Percentiles rank a stretch among this genome's conserved stretches.
Conservation (phyloP, 139 green algal species). For the Haematococcus lacustris region DNA sequence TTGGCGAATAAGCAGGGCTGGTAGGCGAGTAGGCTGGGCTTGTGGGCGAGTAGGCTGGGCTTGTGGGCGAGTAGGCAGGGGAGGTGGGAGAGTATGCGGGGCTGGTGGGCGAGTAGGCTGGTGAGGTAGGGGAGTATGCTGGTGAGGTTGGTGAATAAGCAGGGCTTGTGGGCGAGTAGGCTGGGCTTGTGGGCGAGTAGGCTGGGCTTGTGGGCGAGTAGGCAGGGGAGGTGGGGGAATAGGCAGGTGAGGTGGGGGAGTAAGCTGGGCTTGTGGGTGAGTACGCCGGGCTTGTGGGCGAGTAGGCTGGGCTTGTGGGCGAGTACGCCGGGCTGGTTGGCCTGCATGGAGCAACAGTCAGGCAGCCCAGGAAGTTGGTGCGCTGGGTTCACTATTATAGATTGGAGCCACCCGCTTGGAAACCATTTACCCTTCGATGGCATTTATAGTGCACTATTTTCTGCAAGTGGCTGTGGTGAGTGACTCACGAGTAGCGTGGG, state of each 20-base stretch:
- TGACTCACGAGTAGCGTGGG: too few relatives aligned
- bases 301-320: conserved; percentile 42
- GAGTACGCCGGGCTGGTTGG: conserved; percentile 50
- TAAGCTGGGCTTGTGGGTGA: conserved; percentile 49
- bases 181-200: conserved; percentile 48
- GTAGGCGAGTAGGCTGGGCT: too few relatives aligned
- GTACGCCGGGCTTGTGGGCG: conserved; percentile 45
- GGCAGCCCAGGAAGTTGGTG: too few relatives aligned
- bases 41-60: conserved; percentile 43
- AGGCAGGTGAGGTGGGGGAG: conserved; percentile 52
- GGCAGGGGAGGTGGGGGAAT: conserved; percentile 40
- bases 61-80: conserved; percentile 46
- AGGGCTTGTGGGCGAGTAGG: conserved; percentile 44
- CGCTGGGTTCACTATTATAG: too few relatives aligned
- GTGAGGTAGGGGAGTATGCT: conserved; percentile 46
- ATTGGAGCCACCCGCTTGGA: too few relatives aligned
- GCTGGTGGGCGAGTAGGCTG: conserved; percentile 37
- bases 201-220: conserved; percentile 43
- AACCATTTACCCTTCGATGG: too few relatives aligned
- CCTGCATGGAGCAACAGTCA: conserved; percentile 38
- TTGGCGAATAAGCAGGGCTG: conserved; percentile 59
- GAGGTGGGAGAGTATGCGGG: conserved; percentile 59
- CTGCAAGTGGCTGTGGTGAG: too few relatives aligned
- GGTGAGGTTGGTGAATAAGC: conserved; percentile 45
- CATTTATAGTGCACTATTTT: too few relatives aligned